Percentiles rank a stretch among this genome's conserved stretches.
Conservation (phyloP, 1,139 yeast genomes). For the Protomyces inundatus region DNA sequence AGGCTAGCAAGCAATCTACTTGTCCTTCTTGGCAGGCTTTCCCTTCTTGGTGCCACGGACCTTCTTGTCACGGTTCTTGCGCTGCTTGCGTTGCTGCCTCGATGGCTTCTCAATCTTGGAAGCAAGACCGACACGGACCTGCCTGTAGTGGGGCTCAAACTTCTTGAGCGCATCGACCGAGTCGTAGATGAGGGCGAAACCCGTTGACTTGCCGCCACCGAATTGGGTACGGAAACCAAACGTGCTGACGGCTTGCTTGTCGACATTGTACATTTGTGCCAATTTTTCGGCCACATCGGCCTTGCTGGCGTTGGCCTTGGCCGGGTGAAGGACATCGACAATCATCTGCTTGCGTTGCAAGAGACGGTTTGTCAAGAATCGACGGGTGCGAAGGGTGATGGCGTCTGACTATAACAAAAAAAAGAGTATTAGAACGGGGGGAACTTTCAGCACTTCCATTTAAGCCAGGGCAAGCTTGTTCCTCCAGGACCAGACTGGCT, state of each 20-base stretch:
- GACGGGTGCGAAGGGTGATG: conserved; percentile 25
- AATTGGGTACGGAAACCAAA: conserved; percentile 99
- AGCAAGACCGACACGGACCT: conserved; percentile 98
- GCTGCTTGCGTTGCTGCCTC: conserved; percentile 99
- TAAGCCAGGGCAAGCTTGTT: not conserved
- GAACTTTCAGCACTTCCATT: not conserved
- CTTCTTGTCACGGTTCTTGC: conserved; percentile 74
- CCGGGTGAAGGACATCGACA: conserved; percentile 99
- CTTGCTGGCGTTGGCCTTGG: conserved; percentile 98
- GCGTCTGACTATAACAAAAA: conserved; percentile 23
- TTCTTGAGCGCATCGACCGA: conserved; percentile 96
- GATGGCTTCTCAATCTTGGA: conserved; percentile 81
- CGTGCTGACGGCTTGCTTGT: conserved; percentile 96
- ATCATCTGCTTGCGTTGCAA: conserved; percentile 99
- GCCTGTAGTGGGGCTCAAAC: conserved; percentile 99
- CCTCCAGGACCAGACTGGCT: not conserved
- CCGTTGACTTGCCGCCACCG: conserved; percentile 99
- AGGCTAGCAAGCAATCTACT: not conserved
- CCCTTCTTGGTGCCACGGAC: conserved; percentile 27
- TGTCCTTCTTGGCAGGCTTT: conserved; percentile 25
- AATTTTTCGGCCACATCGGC: conserved; percentile 98
- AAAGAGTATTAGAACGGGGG: conserved; percentile 6
- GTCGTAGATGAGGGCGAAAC: conserved; percentile 99
- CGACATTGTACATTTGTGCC: conserved; percentile 95
- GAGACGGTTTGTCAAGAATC: conserved; percentile 96